Evolutionary conservation across 352 stramenopile species (phyloP), one percentile per base, ranked within the genome.

Genomic region (Pythium monospermum): DNA sequence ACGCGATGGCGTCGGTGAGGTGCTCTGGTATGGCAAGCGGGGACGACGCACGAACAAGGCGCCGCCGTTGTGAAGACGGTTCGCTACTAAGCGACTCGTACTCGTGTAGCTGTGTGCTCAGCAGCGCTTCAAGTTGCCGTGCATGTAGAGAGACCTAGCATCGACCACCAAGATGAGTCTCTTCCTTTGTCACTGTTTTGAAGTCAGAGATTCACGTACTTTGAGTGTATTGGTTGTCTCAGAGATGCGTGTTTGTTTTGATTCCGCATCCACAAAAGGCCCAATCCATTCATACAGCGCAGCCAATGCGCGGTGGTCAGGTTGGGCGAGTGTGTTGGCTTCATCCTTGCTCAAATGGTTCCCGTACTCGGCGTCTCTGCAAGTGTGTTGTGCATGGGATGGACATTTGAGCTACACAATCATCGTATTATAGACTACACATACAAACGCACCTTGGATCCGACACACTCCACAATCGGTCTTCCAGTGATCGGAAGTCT

Each of bases 401-500:
- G n/a, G n/a, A n/a, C n/a, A n/a, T n/a, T n/a, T n/a, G n/a, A n/a
- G n/a, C n/a, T n/a, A n/a, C n/a, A n/a, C n/a, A n/a, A n/a, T n/a
- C n/a, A n/a, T n/a, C n/a, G n/a, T n/a, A n/a, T n/a, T n/a, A n/a
- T n/a, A n/a, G n/a, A n/a, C n/a, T n/a, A n/a, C n/a, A n/a, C n/a
- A n/a, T n/a, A n/a, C n/a, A n/a, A n/a, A 31, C 22, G 12, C 11
- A 87, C 74, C 37, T 61, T 7, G 80, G 80, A 45, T 86, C 55
- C 0, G 80, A 85, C 0, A 86, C 63, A 6, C 55, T 38, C 55
- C 71, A 88, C 23, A 91, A 64, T 23, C 53, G 59, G 28, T 53
- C 54, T 59, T 88, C 80, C 11, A 91, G 41, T 5, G 51, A 49
- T 15, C 53, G 48, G 57, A 85, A 87, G 68, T 88, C 73, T 4